phyloP scores from a whole-genome alignment of 129 eudicot genomes.

The carrot (Daucus carota) region DH1_v3.0 NC_030382.2:54151501-54152000 shows the following conservation, averaged over 20 bases:
- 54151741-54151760: background rate
- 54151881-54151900: no score
- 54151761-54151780: background rate
- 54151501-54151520: background rate
- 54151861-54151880: no score
- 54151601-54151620: background rate
- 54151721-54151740: background rate
- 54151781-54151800: background rate
- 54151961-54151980: background rate
- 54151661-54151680: background rate
- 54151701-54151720: background rate
- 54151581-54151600: background rate
- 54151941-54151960: background rate
- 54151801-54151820: no score
- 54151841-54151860: no score
- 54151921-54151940: no score
- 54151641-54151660: background rate
- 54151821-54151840: no score
- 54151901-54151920: no score
- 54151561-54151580: background rate
- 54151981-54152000: no score
- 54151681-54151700: background rate
- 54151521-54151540: background rate
- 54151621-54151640: background rate
- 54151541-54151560: background rate